phyloP scores from a whole-genome alignment of 31 red algal genomes.

The Pterothamnion heteromorphum region DNA sequence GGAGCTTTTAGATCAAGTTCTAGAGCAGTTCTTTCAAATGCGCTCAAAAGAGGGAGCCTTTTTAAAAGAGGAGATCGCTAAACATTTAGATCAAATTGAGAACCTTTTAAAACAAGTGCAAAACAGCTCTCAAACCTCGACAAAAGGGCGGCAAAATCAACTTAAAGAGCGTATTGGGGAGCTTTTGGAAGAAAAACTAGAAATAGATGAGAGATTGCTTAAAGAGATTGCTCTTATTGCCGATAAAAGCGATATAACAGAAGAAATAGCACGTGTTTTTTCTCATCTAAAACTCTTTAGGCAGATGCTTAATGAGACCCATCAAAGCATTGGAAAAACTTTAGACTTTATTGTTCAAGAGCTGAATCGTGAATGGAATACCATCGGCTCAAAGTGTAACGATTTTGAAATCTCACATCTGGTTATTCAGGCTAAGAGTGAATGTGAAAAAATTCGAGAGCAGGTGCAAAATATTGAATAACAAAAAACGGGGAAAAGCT shows the following conservation, averaged over 20 bases:
- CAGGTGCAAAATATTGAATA: constrained; percentile 36
- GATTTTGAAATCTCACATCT: constrained; percentile 66
- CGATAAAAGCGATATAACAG: constrained; percentile 68
- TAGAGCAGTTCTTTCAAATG: background rate
- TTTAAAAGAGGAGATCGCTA: constrained; percentile 57
- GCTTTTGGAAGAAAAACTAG: constrained; percentile 3
- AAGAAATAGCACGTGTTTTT: constrained; percentile 72
- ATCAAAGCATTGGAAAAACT: constrained; percentile 66
- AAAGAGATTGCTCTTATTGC: constrained; percentile 67
- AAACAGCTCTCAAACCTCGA: constrained; percentile 43
- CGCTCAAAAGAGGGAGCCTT: constrained; percentile 58
- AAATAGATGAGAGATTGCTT: constrained; percentile 48
- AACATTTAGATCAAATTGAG: constrained; percentile 53
- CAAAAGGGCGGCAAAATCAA: constrained; percentile 36
- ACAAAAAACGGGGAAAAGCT: background rate
- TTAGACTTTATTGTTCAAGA: constrained; percentile 84
- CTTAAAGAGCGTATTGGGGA: constrained; percentile 48
- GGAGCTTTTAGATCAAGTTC: too few species aligned
- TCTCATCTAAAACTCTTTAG: constrained; percentile 71
- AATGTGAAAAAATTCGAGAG: constrained; percentile 92
- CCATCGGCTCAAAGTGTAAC: constrained; percentile 67
- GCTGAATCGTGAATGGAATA: constrained; percentile 76
- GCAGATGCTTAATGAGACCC: constrained; percentile 32
- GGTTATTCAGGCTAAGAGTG: constrained; percentile 69
- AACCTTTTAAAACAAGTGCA: constrained; percentile 54